Percentiles rank a stretch among this genome's conserved stretches.
Evolutionary conservation across 306 rosid species (phyloP).

Genomic region (Vachellia pachyceras): DNA sequence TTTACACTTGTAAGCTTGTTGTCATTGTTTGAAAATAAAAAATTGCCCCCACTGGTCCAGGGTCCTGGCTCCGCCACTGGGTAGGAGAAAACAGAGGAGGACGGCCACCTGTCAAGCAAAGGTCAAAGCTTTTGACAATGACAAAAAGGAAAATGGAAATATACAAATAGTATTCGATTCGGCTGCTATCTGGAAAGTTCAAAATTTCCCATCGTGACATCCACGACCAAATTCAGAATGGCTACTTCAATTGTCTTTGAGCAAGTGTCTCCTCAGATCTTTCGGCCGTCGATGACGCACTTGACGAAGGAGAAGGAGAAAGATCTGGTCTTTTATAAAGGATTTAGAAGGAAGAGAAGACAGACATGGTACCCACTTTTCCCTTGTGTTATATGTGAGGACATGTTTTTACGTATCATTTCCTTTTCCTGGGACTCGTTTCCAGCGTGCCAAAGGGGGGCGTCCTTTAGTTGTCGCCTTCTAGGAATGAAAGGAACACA

Average conservation of each 20-base stretch:
- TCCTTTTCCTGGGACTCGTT: background rate
- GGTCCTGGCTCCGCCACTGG: too few species aligned
- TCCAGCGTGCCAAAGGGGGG: too few species aligned
- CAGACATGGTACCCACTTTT: background rate
- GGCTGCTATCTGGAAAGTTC: background rate
- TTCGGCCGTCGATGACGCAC: background rate
- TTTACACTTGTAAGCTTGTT: too few species aligned
- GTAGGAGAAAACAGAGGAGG: background rate
- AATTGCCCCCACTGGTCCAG: too few species aligned
- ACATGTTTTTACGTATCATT: background rate
- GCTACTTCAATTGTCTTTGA: background rate
- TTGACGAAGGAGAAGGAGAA: background rate
- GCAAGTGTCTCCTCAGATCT: background rate
- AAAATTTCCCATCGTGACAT: background rate
- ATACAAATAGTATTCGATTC: background rate
- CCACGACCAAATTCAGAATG: background rate
- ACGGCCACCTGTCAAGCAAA: constrained; percentile 41
- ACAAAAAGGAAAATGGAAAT: background rate
- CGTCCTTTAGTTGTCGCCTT: too few species aligned
- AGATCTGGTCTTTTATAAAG: background rate
- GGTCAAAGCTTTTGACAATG: background rate
- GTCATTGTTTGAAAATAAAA: too few species aligned
- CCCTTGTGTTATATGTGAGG: background rate
- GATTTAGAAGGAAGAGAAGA: background rate
- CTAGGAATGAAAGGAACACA: background rate